Conservation (phyloP, 495 filamentous ascomycete species). For the Massariosphaeria phaeospora region DNA sequence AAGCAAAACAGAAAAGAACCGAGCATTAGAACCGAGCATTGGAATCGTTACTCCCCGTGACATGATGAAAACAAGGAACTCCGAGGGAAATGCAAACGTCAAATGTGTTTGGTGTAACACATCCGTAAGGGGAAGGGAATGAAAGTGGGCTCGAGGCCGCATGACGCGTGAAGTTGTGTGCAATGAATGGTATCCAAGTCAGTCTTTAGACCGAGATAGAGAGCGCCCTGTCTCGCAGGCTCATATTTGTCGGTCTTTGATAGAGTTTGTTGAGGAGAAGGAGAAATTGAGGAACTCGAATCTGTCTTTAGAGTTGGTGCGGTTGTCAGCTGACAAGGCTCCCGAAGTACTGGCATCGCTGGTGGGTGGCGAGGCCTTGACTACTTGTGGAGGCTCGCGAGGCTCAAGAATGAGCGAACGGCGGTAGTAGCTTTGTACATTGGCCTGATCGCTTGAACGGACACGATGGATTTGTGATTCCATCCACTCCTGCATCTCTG, state of each 20-base stretch:
- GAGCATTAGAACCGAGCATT: constrained; percentile 18
- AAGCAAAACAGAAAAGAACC: constrained; percentile 16
- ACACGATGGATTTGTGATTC: constrained; percentile 77
- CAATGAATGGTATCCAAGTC: constrained; percentile 7
- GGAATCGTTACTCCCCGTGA: constrained; percentile 22
- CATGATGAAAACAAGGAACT: constrained; percentile 6
- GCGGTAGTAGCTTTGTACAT: constrained; percentile 74
- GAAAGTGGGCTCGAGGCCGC: neutral
- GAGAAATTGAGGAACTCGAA: constrained; percentile 32
- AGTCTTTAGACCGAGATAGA: too few species aligned
- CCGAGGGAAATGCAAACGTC: constrained; percentile 7
- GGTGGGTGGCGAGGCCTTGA: constrained; percentile 9
- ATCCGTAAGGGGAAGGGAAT: neutral
- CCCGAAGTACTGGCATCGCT: constrained; percentile 13
- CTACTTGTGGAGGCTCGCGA: constrained; percentile 47
- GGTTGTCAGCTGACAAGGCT: constrained; percentile 14
- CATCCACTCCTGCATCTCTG: constrained; percentile 93
- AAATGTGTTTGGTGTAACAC: constrained; percentile 3
- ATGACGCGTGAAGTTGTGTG: neutral
- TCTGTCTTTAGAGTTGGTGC: constrained; percentile 28
- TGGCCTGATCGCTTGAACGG: constrained; percentile 69
- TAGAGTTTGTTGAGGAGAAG: constrained; percentile 22
- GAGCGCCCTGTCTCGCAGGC: too few species aligned
- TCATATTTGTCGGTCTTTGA: constrained; percentile 26
- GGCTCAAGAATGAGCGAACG: constrained; percentile 87